Base-by-base conservation (phyloP, 2,329 filamentous ascomycete species). In the Diaporthe ampelina region DNA sequence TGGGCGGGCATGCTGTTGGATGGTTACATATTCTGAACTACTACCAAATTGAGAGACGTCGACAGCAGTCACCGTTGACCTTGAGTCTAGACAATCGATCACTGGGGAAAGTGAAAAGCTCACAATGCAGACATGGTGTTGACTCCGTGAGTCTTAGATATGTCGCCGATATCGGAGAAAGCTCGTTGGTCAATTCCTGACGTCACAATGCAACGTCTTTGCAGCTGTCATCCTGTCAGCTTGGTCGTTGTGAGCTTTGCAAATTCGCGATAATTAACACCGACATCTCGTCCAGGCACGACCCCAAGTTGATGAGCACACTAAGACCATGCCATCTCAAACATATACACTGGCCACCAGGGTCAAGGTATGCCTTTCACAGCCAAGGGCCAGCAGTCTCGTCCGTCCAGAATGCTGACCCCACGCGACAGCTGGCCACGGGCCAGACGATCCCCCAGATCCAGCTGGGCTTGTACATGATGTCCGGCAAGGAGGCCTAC, bases 401-500 rank as follows among this genome's bases (percentile, higher is more conserved):
- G 15, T 19, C 37, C 40, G 4, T 43, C 21, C 43, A 48, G 10
- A n/a, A 83, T 65, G 45, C 69, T 74, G 52, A 72, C 61, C 61
- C 19, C 70, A 19, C 0, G 79, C 71, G 79, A 61, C 76, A 91
- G 86, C 88, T 93, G 73, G 83, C 89, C 78, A 94, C 93, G 85
- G 91, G 91, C 79, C 84, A 89, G 73, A 85, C 86, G 19, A 94
- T 94, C 83, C 93, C 93, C 19, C 90, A 89, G 78, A 91, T 95
- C 77, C 93, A 95, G 77, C 88, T 95, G 1, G 93, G 93, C 6
- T 90, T 95, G 15, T 95, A 95, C 83, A 87, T 93, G 84, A 93
- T 93, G 82, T 89, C 88, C 4, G 90, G 92, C 1, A 81, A 81
- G 35, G 91, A 94, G 79, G 91, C 90, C 24, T 85, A 84, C 13